A percentile compares a stretch with the other conserved stretches of the same genome.
Conservation (phyloP, 192 early-diverging fungal species). For the Coemansia furcata region DNA sequence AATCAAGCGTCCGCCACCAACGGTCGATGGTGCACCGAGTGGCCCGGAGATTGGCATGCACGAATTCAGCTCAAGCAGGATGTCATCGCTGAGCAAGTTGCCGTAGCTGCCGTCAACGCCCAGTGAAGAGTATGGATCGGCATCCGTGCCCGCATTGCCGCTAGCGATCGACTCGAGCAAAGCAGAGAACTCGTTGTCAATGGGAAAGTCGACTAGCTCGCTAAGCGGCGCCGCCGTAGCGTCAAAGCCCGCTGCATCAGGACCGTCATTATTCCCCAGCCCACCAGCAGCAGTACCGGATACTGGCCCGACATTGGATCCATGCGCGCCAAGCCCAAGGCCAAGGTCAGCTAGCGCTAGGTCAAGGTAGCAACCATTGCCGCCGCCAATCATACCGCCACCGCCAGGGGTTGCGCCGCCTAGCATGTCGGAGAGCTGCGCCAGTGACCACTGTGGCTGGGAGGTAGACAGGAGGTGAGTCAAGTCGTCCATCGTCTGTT, state of each 20-base stretch:
- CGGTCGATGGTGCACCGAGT: background rate
- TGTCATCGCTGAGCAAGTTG: slow-evolving; percentile 21
- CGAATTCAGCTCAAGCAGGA: slow-evolving; percentile 11
- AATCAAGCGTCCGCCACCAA: slow-evolving; percentile 10
- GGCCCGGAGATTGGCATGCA: slow-evolving; percentile 22
- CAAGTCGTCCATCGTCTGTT: slow-evolving; percentile 30
- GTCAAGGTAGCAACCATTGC: slow-evolving; percentile 28
- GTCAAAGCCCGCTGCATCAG: background rate
- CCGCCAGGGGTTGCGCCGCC: background rate
- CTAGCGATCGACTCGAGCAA: slow-evolving; percentile 48
- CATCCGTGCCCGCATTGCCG: slow-evolving; percentile 14
- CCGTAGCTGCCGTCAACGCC: slow-evolving; percentile 20
- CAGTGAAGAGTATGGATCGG: slow-evolving; percentile 31
- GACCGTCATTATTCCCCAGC: background rate
- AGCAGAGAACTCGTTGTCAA: slow-evolving; percentile 46
- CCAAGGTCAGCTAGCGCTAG: slow-evolving; percentile 42
- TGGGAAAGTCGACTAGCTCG: slow-evolving; percentile 33
- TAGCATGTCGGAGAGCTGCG: slow-evolving; percentile 44
- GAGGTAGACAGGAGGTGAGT: slow-evolving; percentile 21
- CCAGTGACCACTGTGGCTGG: slow-evolving; percentile 46
- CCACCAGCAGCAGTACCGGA: background rate
- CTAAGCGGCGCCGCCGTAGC: slow-evolving; percentile 13
- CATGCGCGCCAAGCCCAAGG: slow-evolving; percentile 9
- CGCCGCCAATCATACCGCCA: slow-evolving; percentile 16
- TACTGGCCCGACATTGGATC: background rate